Evolutionary conservation across 2,329 filamentous ascomycete species (phyloP).

Genomic region (Lizonia empirigonia): DNA sequence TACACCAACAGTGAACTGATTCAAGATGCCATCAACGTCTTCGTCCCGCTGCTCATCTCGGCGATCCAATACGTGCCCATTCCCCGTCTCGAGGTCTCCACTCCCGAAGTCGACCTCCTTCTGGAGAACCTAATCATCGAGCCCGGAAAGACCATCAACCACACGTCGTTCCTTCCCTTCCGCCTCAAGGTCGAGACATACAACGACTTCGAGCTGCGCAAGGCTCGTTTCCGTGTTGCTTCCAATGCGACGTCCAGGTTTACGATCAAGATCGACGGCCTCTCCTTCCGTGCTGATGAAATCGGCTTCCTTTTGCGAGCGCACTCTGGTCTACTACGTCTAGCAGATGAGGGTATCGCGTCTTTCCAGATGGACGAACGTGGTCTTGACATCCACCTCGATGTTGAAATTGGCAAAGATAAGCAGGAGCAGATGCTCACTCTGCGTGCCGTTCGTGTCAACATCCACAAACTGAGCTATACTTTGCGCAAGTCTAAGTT

Average conservation of each 20-base stretch:
- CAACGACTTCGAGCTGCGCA: constrained; percentile 85
- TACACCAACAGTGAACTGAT: constrained; percentile 74
- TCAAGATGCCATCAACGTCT: constrained; percentile 76
- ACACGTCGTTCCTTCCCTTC: constrained; percentile 88
- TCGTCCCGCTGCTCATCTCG: constrained; percentile 77
- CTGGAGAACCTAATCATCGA: constrained; percentile 91
- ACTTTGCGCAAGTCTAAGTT: constrained; percentile 75
- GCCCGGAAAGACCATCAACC: constrained; percentile 81
- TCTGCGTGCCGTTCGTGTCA: constrained; percentile 75
- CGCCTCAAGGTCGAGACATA: constrained; percentile 79
- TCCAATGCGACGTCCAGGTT: constrained; percentile 73
- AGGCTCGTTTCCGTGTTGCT: constrained; percentile 72
- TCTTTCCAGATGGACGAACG: constrained; percentile 84
- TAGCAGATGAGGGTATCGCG: constrained; percentile 83
- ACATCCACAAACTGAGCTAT: constrained; percentile 87
- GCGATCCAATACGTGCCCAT: constrained; percentile 87
- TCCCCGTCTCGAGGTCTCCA: constrained; percentile 84
- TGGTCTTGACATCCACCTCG: constrained; percentile 83
- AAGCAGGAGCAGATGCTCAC: constrained; percentile 80
- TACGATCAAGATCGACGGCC: constrained; percentile 78
- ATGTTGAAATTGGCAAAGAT: constrained; percentile 81
- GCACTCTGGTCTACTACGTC: constrained; percentile 74
- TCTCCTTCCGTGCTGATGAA: constrained; percentile 84
- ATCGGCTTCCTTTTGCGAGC: constrained; percentile 87
- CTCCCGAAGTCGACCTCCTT: constrained; percentile 81